Evolutionary conservation across 306 rosid species (phyloP).

Genomic region (Pterocarpus macrocarpus): DNA sequence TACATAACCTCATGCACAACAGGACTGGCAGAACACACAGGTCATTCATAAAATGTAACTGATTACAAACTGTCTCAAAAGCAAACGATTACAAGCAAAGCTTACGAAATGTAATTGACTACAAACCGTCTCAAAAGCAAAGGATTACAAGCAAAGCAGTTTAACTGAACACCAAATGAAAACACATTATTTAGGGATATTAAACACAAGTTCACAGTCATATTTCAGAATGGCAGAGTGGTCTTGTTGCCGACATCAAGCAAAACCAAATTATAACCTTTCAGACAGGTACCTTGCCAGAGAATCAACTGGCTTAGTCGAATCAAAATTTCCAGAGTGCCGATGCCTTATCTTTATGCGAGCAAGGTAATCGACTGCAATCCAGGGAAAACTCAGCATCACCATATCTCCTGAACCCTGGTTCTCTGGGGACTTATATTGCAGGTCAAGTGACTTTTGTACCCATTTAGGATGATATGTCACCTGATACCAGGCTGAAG

Average conservation of each 20-base stretch:
- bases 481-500: constrained; percentile 90
- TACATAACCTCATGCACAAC: not conserved
- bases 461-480: constrained; percentile 87
- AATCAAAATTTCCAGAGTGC: constrained; percentile 42
- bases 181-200: not conserved
- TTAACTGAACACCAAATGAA: constrained; percentile 6
- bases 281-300: constrained; percentile 66
- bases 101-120: not conserved
- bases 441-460: constrained; percentile 46
- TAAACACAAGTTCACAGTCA: constrained; percentile 1
- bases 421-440: constrained; percentile 48
- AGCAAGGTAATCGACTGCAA: constrained; percentile 81
- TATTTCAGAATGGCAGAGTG: constrained; percentile 59
- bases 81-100: constrained; percentile 8
- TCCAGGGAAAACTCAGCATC: constrained; percentile 91
- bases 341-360: constrained; percentile 71
- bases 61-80: not conserved
- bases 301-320: constrained; percentile 70
- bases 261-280: constrained; percentile 55
- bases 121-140: not conserved
- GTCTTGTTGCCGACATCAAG: constrained; percentile 55
- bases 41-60: not conserved
- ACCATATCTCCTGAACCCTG: constrained; percentile 50
- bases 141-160: constrained; percentile 16
- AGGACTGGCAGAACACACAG: not conserved